phyloP scores from a whole-genome alignment of 208 protist species.

The Acanthamoeba lenticulata region DNA sequence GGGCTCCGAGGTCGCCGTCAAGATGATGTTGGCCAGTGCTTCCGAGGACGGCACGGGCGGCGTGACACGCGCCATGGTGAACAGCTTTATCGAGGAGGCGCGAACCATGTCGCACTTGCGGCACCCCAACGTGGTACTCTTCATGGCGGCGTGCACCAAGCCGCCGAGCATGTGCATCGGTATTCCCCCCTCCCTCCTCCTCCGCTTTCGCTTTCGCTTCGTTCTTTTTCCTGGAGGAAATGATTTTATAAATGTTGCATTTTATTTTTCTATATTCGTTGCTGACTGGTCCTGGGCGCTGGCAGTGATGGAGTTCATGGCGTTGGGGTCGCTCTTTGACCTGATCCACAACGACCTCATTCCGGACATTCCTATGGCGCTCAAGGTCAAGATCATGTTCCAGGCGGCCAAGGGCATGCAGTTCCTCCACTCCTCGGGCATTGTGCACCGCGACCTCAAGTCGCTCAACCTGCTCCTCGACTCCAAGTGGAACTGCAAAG shows the following conservation, averaged over 20 bases:
- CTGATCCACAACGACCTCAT: slow-evolving; percentile 48
- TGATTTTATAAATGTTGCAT: too few species aligned
- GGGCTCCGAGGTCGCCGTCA: slow-evolving; percentile 52
- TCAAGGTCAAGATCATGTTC: slow-evolving; percentile 5
- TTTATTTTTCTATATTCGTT: too few species aligned
- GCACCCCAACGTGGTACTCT: slow-evolving; percentile 46
- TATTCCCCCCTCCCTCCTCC: too few species aligned
- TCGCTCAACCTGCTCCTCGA: slow-evolving; percentile 68
- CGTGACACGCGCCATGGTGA: neutral
- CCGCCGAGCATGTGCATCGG: neutral
- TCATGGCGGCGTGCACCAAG: slow-evolving; percentile 57
- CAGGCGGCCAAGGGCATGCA: slow-evolving; percentile 65
- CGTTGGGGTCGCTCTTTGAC: neutral
- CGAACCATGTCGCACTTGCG: neutral
- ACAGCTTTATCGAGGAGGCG: slow-evolving; percentile 28
- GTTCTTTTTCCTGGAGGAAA: too few species aligned
- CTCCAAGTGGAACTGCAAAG: neutral
- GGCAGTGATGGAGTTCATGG: slow-evolving; percentile 55
- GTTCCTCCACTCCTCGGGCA: slow-evolving; percentile 69
- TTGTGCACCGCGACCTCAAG: slow-evolving; percentile 73
- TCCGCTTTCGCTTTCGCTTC: too few species aligned
- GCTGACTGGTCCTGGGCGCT: too few species aligned
- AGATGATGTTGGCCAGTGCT: slow-evolving; percentile 30
- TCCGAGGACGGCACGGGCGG: neutral
- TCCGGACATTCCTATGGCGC: neutral